These are phyloP conservation scores for Geosmithia flava DNA, from an alignment of 2,329 filamentous ascomycete genomes.

Conservation along the genomic window DNA sequence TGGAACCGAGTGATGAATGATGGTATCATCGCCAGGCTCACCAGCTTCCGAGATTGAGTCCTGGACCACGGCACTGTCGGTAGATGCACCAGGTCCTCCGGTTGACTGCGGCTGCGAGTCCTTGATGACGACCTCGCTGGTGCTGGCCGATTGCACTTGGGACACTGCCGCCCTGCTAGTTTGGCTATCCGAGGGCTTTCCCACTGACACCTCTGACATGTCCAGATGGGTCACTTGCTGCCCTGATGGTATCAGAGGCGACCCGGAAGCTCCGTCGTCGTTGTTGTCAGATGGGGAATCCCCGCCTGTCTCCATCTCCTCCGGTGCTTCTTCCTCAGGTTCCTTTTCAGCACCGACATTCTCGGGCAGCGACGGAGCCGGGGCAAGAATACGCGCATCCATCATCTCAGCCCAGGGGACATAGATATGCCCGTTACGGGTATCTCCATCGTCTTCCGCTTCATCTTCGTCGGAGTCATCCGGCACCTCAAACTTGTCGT, in stretches of 20 bases:
- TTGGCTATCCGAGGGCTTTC: not conserved
- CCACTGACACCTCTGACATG: not conserved
- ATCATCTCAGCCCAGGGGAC: constrained; percentile 51
- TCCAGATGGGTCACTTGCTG: not conserved
- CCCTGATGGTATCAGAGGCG: not conserved
- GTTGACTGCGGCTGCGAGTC: not conserved
- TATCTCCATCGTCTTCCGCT: constrained; percentile 38
- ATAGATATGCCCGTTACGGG: constrained; percentile 40
- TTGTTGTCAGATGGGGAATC: not conserved
- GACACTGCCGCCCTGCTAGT: not conserved
- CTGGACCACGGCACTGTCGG: not conserved
- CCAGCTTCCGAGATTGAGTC: not conserved
- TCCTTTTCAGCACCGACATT: not conserved
- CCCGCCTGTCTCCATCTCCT: not conserved
- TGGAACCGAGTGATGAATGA: too few relatives aligned
- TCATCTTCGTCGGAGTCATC: constrained; percentile 44
- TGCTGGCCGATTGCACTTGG: not conserved
- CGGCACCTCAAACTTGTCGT: constrained; percentile 67
- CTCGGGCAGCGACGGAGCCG: not conserved
- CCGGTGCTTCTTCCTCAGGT: not conserved
- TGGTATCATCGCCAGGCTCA: not conserved
- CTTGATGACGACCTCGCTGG: not conserved
- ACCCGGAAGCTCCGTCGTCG: not conserved
- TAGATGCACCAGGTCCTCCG: not conserved
- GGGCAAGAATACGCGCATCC: constrained; percentile 45